Base-by-base conservation (phyloP, 352 stramenopile species). In the Phytophthora citricola region DNA sequence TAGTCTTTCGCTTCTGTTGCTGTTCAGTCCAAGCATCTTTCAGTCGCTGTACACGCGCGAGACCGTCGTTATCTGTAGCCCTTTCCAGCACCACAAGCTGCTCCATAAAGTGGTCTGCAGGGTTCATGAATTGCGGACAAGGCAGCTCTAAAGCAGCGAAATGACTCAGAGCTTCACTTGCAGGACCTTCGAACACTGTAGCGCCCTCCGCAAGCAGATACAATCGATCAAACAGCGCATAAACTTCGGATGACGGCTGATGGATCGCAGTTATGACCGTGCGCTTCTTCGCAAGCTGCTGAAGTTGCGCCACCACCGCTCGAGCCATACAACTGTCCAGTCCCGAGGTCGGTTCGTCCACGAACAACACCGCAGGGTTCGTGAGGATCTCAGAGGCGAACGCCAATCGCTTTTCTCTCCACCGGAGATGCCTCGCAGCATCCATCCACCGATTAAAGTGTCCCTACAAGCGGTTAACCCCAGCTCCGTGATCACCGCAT, bases 241-340 rank as follows among this genome's bases (percentile, higher is more conserved):
- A 85, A 12, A 85, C 55, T 12, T 85, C 73, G 1, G 73, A 89
- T 22, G 81, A 91, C n/a, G 91, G 89, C 66, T 87, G 63, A 43
- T 96, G 89, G 69, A 97, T 96, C 5, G 92, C 86, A 20, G 83
- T 80, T 12, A 97, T 65, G 12, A 97, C 76, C 2, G 91, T 97
- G 34, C 90, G 85, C 11, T 85, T 82, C 29, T 36, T 27, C 2
- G 87, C 87, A n/a, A 97, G 71, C 20, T 87, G 75, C 41, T 82
- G 69, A 22, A 87, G 43, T 24, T 83, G 71, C 20, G 71, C 39
- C 40, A 87, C 68, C 34, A 87, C 78, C 1, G 56, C 59, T 57
- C 78, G 53, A 26, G 76, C 72, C 76, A 85, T 85, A 59, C 67
- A 81, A 39, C 71, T 75, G 36, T 85, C 74, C 3, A 85, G 46